Evolutionary conservation across 2,329 filamentous ascomycete genomes (phyloP), one percentile per base, ranked within the genome.

Genomic region (Elsinoe ampelina): DNA sequence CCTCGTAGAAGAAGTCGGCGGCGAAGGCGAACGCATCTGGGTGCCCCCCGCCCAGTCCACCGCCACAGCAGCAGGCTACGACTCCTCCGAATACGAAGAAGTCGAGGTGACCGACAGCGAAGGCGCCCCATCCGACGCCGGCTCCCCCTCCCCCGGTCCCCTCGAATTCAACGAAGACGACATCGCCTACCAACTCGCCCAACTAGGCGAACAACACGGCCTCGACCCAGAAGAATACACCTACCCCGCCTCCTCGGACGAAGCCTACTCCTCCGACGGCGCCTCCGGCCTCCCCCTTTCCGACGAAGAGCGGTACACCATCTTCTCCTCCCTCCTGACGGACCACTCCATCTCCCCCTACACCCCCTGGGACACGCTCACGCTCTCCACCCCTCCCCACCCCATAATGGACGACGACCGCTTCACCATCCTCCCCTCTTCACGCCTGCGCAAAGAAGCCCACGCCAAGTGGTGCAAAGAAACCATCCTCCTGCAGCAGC

Each of bases 91-190:
- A 62, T 90, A 91, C 63, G 86, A 91, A 67, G 85, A 89, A 66
- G 75, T 88, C 43, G 80, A 95, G 73, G 84, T 90, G 43, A 85
- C 81, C 11, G 83, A 85, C 57, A 72, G 74, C 11, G 76, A 78
- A 59, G 70, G 68, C 1, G 73, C 73, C 57, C 75, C 77, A 2
- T 59, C 56, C 2, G 61, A 78, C 43, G 77, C 72, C 11, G 71
- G 77, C 12, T 69, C 67, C 76, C 54, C 39, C 11, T 22, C 26
- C 15, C 20, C 38, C 15, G 71, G 73, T 45, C 73, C 77, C 0
- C 73, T 93, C 6, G 92, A 96, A 65, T 95, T 95, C 65, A 88
- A 87, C 57, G 93, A 97, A 69, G 92, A 91, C 55, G 93, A 98
- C 66, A 95, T 98, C 64, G 91, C 89, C 35, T 91, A 85, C 67